Evolutionary conservation across 495 filamentous ascomycete genomes (phyloP).

Genomic region (Pseudomonodictys pantanalensis): DNA sequence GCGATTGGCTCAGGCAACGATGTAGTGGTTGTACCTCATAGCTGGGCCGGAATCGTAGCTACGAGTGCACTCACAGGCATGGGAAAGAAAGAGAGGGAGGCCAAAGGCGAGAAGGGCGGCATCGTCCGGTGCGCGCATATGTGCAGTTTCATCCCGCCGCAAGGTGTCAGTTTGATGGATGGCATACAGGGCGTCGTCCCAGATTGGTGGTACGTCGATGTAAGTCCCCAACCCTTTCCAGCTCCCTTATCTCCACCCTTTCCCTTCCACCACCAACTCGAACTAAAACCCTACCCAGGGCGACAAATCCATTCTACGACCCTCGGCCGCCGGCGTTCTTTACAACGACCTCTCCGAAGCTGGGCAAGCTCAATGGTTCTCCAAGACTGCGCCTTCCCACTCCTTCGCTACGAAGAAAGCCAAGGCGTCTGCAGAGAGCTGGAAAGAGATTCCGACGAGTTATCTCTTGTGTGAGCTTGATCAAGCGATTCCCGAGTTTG

Average conservation of each 20-base stretch:
- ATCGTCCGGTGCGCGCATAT: conserved; percentile 11
- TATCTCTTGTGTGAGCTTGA: conserved; percentile 29
- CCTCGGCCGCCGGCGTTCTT: conserved; percentile 5
- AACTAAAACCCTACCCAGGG: not conserved
- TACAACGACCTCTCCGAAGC: conserved; percentile 16
- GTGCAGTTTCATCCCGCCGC: conserved; percentile 11
- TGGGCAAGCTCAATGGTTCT: not conserved
- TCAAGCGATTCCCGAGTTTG: conserved; percentile 17
- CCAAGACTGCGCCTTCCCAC: conserved; percentile 3
- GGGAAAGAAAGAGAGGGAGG: conserved; percentile 18
- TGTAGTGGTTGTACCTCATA: conserved; percentile 27
- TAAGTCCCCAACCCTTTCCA: not conserved
- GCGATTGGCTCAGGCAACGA: conserved; percentile 25
- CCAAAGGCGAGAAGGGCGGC: conserved; percentile 26
- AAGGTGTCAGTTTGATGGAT: conserved; percentile 20
- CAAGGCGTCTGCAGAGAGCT: conserved; percentile 10
- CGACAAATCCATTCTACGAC: not conserved
- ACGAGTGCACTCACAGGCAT: conserved; percentile 8
- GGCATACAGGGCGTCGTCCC: conserved; percentile 1
- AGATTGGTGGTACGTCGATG: conserved; percentile 24
- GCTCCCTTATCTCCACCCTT: not conserved
- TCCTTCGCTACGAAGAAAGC: conserved; percentile 15
- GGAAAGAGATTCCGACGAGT: conserved; percentile 17
- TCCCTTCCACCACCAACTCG: not conserved
- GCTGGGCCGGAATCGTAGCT: conserved; percentile 17